These are phyloP conservation scores for Pyrus bretschneideri DNA, from an alignment of 306 rosid species.

Conservation along the genomic window DNA sequence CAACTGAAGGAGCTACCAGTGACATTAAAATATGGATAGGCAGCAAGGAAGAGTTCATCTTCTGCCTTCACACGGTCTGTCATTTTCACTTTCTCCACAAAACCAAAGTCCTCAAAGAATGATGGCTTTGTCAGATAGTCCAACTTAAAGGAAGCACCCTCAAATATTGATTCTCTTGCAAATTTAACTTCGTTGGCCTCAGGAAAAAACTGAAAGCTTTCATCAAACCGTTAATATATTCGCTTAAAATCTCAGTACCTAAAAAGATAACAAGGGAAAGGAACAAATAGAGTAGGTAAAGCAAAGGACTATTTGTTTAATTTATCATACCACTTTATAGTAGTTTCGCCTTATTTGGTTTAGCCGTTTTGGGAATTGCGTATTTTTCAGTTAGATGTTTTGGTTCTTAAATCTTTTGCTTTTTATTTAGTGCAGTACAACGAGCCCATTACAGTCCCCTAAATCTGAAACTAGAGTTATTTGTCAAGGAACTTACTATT, in stretches of 20 bases:
- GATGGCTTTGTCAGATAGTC: constrained; percentile 95
- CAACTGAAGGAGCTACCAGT: constrained; percentile 46
- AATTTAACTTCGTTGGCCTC: constrained; percentile 92
- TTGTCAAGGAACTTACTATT: constrained; percentile 48
- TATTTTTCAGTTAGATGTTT: no score
- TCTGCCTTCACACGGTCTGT: constrained; percentile 71
- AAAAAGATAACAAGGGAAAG: constrained; percentile 12
- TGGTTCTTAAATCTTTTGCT: no score
- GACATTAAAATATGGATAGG: constrained; percentile 92
- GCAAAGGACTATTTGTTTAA: neutral
- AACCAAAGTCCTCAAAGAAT: constrained; percentile 89
- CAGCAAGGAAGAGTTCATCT: constrained; percentile 86
- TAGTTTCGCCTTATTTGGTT: neutral
- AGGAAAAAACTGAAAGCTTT: constrained; percentile 73
- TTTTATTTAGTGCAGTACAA: neutral
- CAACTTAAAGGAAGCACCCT: constrained; percentile 78
- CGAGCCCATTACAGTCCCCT: neutral
- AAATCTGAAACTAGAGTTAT: neutral
- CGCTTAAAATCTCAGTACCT: constrained; percentile 13
- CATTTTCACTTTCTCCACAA: constrained; percentile 83
- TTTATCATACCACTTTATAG: neutral
- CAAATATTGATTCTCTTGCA: constrained; percentile 72
- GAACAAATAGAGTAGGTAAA: neutral
- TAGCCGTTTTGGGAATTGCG: neutral
- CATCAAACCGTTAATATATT: constrained; percentile 23